phyloP scores from a whole-genome alignment of 495 filamentous ascomycete genomes.

The Haplographium delicatum region DNA sequence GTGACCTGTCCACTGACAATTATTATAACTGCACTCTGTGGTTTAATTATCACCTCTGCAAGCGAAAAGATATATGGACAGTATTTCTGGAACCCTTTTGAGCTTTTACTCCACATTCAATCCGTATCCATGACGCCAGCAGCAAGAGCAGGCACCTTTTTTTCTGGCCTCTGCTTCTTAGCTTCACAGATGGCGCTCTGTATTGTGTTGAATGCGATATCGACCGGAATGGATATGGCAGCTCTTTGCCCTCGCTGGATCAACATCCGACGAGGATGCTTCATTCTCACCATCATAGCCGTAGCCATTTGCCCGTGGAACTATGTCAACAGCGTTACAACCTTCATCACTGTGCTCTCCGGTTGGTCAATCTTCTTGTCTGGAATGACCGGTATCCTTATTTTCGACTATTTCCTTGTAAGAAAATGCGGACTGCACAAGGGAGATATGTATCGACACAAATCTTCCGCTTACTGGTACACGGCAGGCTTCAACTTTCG shows the following conservation, averaged over 20 bases:
- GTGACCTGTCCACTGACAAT: conserved; percentile 19
- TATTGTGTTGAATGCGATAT: conserved; percentile 34
- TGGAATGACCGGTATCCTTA: conserved; percentile 36
- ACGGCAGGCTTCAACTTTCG: conserved; percentile 73
- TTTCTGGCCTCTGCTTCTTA: conserved; percentile 29
- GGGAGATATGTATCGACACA: conserved; percentile 68
- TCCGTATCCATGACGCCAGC: conserved; percentile 22
- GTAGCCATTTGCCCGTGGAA: conserved; percentile 48
- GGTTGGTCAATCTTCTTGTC: conserved; percentile 46
- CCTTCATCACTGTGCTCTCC: conserved; percentile 44
- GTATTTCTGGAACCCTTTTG: conserved; percentile 35
- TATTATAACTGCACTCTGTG: conserved; percentile 25
- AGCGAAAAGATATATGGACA: conserved; percentile 35
- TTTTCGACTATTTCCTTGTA: conserved; percentile 37
- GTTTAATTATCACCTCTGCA: conserved; percentile 33
- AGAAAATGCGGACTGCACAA: conserved; percentile 65
- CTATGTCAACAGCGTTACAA: conserved; percentile 41
- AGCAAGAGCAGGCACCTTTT: conserved; percentile 33
- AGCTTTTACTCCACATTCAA: conserved; percentile 25
- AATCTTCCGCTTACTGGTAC: conserved; percentile 64
- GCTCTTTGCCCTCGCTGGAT: conserved; percentile 43
- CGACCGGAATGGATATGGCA: conserved; percentile 42
- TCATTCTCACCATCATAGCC: conserved; percentile 38
- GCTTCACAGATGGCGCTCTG: conserved; percentile 30
- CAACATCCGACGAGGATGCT: conserved; percentile 43